A percentile compares a stretch with the other conserved stretches of the same genome.
Conservation (phyloP, 495 filamentous ascomycete genomes). For the Lasiosphaeria ovina region DNA sequence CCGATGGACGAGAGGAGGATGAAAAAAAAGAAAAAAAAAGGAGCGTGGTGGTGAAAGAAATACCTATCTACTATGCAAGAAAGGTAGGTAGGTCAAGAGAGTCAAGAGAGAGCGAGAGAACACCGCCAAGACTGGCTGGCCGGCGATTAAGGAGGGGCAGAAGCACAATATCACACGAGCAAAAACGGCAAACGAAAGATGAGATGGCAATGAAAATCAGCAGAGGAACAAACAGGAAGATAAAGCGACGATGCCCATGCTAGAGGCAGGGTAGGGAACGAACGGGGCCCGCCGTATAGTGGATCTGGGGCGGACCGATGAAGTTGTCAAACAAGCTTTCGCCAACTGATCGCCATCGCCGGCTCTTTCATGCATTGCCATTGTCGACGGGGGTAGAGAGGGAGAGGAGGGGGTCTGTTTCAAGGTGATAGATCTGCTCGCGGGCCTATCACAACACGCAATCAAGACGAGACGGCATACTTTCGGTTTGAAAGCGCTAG, state of each 20-base stretch:
- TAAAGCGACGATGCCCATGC: no score
- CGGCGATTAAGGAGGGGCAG: no score
- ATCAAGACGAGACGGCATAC: slow-evolving; percentile 4
- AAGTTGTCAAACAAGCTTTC: slow-evolving; percentile 15
- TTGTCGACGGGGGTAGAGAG: background rate
- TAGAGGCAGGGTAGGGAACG: background rate
- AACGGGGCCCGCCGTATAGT: background rate
- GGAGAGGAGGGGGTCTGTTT: background rate
- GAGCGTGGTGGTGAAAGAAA: slow-evolving; percentile 1
- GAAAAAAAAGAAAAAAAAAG: background rate
- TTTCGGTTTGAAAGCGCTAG: background rate
- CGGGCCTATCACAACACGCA: background rate
- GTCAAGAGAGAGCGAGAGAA: no score
- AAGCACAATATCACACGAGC: no score
- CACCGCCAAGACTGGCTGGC: no score
- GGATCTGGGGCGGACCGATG: slow-evolving; percentile 6
- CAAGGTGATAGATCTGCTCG: background rate
- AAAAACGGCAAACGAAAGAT: no score
- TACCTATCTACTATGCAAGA: background rate
- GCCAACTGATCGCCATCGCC: slow-evolving; percentile 5
- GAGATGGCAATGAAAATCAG: no score
- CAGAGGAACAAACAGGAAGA: no score
- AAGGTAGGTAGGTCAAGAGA: background rate
- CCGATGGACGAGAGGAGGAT: slow-evolving; percentile 6
- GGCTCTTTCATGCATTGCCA: background rate